Base-by-base conservation (phyloP, 75 land plant species). In the Azolla pinnata region DNA sequence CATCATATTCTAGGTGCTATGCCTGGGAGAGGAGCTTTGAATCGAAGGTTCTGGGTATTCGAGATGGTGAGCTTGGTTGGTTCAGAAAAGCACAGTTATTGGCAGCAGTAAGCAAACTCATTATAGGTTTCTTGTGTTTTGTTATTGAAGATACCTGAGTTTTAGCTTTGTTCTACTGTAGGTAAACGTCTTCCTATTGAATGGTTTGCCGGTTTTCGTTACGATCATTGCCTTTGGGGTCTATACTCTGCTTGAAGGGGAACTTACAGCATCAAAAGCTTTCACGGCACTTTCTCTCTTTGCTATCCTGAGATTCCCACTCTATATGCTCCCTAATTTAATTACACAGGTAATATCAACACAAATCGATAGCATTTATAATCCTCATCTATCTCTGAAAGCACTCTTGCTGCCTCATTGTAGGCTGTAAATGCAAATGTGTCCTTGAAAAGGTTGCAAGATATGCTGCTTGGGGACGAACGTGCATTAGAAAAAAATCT, bases 211-310 rank as follows among this genome's bases (percentile, higher is more conserved):
- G 27, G 81, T 88, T 60, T 7, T 85, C 28, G 97, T 92, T 32
- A 92, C 87, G 30, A 84, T 88, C 14, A 40, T 75, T 56, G 80
- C 97, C 19, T 92, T 92, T 82, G 95, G 96, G 7, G 38, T 81
- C 31, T 92, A 78, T 65, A 73, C 87, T 32, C 58, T 78, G 44
- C 75, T 92, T 60, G 97, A 96, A 17, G 95, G 97, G 38, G 64
- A 78, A 52, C 52, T 92, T 54, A 92, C 97, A 40, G 86, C 97
- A 24, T 78, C 97, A 38, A 82, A 86, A 56, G 97, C 97, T 40
- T 92, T 92, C 63, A 88, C 97, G 14, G 86, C 97, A 4, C 82
- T 92, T 57, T 85, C 97, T 32, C 74, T 92, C n/a, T 92, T 92
- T 83, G 81, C 90, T 10, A 90, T 92, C 31, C 67, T 92, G 38